A percentile compares a stretch with the other conserved stretches of the same genome.
These are phyloP conservation scores for Crithidia mellificae DNA, from an alignment of 208 protist genomes.

Conservation along the genomic window DNA sequence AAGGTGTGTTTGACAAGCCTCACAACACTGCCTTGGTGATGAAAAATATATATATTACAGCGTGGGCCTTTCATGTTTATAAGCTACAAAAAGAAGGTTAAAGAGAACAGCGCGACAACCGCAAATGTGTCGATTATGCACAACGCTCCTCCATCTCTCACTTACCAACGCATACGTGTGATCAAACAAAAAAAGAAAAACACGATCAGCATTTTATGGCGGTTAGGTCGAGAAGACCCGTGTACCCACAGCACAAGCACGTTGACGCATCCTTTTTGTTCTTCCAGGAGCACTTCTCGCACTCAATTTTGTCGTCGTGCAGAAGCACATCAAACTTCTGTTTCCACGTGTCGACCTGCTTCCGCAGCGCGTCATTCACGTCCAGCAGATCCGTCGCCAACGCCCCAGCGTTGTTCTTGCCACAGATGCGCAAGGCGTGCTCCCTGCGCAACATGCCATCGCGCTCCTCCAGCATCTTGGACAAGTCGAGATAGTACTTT, in stretches of 20 bases:
- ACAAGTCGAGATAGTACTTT: slow-evolving; percentile 59
- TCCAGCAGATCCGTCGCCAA: slow-evolving; percentile 67
- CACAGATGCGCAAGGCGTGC: slow-evolving; percentile 60
- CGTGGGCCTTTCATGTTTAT: too few relatives aligned
- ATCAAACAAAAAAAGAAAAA: background rate
- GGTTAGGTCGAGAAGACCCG: slow-evolving; percentile 29
- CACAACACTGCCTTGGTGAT: too few relatives aligned
- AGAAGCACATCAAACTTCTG: slow-evolving; percentile 66
- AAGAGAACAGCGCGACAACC: background rate
- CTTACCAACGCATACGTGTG: background rate
- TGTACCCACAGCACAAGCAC: slow-evolving; percentile 73
- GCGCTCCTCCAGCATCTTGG: slow-evolving; percentile 66
- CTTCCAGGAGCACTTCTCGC: slow-evolving; percentile 68
- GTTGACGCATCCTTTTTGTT: slow-evolving; percentile 45
- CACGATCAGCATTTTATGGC: slow-evolving; percentile 9
- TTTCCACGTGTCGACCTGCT: slow-evolving; percentile 52
- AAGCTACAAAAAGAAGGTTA: too few relatives aligned
- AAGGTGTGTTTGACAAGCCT: too few relatives aligned
- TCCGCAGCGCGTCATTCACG: slow-evolving; percentile 55
- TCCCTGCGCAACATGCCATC: slow-evolving; percentile 60
- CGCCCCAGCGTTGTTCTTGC: slow-evolving; percentile 59
- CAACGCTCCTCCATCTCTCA: too few relatives aligned
- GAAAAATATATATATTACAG: too few relatives aligned
- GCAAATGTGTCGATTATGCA: slow-evolving; percentile 1
- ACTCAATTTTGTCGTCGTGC: slow-evolving; percentile 66